Conservation (phyloP, 352 stramenopile genomes). For the Pythium vanterpoolii region DNA sequence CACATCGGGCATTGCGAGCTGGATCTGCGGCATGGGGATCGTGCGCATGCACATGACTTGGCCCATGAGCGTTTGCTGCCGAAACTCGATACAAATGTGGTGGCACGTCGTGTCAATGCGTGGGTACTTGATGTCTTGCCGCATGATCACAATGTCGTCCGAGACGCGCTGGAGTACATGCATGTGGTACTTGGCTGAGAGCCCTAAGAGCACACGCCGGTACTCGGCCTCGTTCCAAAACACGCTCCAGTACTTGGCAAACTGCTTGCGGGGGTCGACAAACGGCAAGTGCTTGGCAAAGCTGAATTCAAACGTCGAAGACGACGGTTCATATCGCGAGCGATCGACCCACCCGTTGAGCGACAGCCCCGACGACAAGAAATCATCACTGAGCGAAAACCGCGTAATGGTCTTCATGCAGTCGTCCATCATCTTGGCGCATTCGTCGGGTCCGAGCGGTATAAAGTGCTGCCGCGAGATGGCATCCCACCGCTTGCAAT, state of each 20-base stretch:
- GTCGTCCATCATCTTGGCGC: constrained; percentile 10
- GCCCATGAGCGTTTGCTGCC: constrained; percentile 2
- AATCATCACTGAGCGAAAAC: constrained; percentile 21
- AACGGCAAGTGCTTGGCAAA: constrained; percentile 18
- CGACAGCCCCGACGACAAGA: constrained; percentile 12
- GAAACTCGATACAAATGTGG: constrained; percentile 22
- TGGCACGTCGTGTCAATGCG: constrained; percentile 16
- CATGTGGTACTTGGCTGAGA: constrained; percentile 21
- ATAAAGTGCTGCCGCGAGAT: constrained; percentile 16
- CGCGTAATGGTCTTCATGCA: constrained; percentile 25
- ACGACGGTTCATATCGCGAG: constrained; percentile 14
- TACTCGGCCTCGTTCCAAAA: constrained; percentile 20
- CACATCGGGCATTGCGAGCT: constrained; percentile 19
- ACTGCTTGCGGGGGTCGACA: constrained; percentile 12
- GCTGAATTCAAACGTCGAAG: constrained; percentile 21
- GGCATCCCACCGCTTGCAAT: constrained; percentile 20
- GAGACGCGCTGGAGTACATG: constrained; percentile 22
- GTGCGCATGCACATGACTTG: constrained; percentile 20
- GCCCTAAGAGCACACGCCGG: constrained; percentile 17
- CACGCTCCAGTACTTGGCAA: constrained; percentile 21
- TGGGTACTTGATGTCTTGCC: constrained; percentile 27
- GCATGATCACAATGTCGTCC: constrained; percentile 24
- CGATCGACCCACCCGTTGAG: constrained; percentile 23
- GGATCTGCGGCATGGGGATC: constrained; percentile 16
- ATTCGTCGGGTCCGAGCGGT: constrained; percentile 1